Evolutionary conservation across 305 asterid species (phyloP).

Genomic region (Vinca major): DNA sequence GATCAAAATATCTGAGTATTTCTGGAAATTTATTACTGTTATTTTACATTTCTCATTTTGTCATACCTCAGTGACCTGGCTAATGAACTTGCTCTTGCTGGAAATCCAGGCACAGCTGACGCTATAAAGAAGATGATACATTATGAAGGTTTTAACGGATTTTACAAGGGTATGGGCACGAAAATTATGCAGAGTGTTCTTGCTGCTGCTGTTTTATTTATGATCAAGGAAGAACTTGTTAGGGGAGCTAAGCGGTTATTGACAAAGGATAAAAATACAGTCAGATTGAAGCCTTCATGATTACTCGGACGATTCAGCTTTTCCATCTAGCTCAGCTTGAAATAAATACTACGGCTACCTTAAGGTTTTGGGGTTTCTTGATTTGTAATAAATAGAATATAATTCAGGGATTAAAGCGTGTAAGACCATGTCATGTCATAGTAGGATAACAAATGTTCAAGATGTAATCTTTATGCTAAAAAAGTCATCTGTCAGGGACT

Average conservation of each 20-base stretch:
- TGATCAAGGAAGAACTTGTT: slow-evolving; percentile 96
- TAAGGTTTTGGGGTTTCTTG: neutral
- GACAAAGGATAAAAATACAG: slow-evolving; percentile 29
- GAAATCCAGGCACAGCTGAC: slow-evolving; percentile 68
- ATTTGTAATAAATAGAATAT: neutral
- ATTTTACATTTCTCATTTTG: neutral
- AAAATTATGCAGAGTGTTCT: slow-evolving; percentile 89
- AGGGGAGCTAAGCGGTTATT: slow-evolving; percentile 72
- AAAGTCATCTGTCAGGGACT: no score
- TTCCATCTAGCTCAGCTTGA: neutral
- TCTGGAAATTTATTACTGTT: neutral
- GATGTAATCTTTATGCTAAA: no score
- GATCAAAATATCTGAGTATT: neutral
- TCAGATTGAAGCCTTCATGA: slow-evolving; percentile 29
- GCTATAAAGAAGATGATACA: slow-evolving; percentile 81
- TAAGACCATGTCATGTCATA: no score
- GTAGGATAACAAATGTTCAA: no score
- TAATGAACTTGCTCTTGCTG: slow-evolving; percentile 1
- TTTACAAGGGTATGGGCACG: slow-evolving; percentile 92
- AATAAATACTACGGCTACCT: neutral
- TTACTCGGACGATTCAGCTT: neutral
- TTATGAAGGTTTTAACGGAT: slow-evolving; percentile 71
- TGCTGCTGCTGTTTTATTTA: slow-evolving; percentile 93
- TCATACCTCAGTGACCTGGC: neutral
- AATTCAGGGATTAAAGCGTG: neutral